Evolutionary conservation across 2,329 filamentous ascomycete species (phyloP), one percentile per base, ranked within the genome.

Genomic region (Ceratocystis ficicola): DNA sequence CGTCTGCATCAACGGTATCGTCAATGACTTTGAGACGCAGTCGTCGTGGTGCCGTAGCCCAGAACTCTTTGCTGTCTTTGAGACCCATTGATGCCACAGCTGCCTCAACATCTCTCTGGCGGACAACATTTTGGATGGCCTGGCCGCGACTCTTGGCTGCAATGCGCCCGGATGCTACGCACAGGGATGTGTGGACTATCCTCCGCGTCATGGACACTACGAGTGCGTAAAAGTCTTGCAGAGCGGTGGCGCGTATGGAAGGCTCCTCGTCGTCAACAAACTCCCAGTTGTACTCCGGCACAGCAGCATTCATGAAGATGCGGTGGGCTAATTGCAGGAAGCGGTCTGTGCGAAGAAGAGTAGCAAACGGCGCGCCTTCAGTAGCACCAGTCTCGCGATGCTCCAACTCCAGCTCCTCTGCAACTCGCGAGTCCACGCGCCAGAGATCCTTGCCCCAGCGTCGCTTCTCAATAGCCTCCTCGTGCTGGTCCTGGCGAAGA

Each of bases 151-250:
- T 74, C 69, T 77, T 79, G 3, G 84, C 78, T 64, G 85, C 80
- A 28, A 90, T 75, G 52, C 90, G 81, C 1, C 87, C 87, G 72
- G 83, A 81, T n/a, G 86, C 83, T 67, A 90, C 82, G 70, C 87
- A 88, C 0, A 94, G 76, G 0, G 84, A 78, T 0, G 87, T 83
- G 60, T 88, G 83, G 1, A 94, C 78, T 1, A 96, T 75, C 12
- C 88, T 81, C 67, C 83, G 83, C 0, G 88, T 92, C 15, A 94
- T 70, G 64, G 82, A 87, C 1, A 88, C 73, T 0, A 82, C 78
- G 1, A 96, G 74, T 7, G 82, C 82, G 71, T 91, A 81, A 57
- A 96, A 86, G 70, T 94, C 89, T 4, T 83, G 80, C n/a, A 95
- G 80, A 0, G 88, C 85, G 1, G 89, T 91, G 5, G 85, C 82